Conservation (phyloP, 1,284 basidiomycete species). For the Vanrija humicola region DNA sequence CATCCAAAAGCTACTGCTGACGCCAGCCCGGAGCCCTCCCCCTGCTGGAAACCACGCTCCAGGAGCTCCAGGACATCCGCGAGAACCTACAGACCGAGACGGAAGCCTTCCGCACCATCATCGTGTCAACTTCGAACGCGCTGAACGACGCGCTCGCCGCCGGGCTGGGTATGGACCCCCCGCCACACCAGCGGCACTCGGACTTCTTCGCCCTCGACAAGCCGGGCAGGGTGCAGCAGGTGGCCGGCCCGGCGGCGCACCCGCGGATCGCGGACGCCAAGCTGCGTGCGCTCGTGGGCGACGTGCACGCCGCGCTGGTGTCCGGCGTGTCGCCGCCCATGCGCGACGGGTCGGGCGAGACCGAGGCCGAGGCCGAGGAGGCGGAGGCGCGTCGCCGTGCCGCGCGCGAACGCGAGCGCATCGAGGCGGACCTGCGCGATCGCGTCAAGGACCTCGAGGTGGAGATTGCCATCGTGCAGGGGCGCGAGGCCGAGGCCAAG, state of each 20-base stretch:
- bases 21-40: constrained; percentile 46
- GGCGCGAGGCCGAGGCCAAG: constrained; percentile 37
- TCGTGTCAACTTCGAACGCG: constrained; percentile 66
- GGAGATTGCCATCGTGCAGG: constrained; percentile 35
- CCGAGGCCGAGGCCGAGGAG: constrained; percentile 19
- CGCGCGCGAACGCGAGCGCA: constrained; percentile 31
- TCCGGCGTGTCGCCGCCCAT: neutral
- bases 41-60: constrained; percentile 65
- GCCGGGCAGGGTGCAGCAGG: constrained; percentile 10
- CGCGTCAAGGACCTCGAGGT: constrained; percentile 45
- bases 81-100: constrained; percentile 67
- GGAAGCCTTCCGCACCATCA: constrained; percentile 61
- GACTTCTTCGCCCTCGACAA: constrained; percentile 10
- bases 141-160: constrained; percentile 55
- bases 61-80: constrained; percentile 67
- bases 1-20: neutral
- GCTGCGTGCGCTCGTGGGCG: constrained; percentile 30
- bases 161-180: constrained; percentile 1
- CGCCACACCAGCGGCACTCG: neutral
- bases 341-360: constrained; percentile 5
- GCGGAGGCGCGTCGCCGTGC: constrained; percentile 21
- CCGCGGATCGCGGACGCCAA: constrained; percentile 41
- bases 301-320: constrained; percentile 28
- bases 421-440: constrained; percentile 32
- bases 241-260: constrained; percentile 41